A percentile compares a stretch with the other conserved stretches of the same genome.
phyloP scores from a whole-genome alignment of 768 basidiomycete genomes.

The Exidia glandulosa region DNA sequence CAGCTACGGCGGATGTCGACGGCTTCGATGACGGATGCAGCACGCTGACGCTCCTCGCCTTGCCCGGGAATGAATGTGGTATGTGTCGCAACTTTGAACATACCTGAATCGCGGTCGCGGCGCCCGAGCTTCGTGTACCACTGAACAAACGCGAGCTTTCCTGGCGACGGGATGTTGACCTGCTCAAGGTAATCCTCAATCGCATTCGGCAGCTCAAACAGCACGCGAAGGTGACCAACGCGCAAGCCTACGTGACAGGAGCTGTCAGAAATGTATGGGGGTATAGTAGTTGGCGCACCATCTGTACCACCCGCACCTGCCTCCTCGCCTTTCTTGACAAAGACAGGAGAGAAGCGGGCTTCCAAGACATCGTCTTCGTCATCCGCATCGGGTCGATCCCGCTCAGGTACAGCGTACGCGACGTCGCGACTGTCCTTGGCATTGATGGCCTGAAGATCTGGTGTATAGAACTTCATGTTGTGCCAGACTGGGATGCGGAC shows the following conservation, averaged over 20 bases:
- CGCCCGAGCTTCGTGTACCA: neutral
- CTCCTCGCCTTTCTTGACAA: neutral
- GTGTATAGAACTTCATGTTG: neutral
- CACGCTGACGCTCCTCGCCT: neutral
- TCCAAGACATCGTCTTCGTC: neutral
- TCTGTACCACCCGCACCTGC: neutral
- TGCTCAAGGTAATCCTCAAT: neutral
- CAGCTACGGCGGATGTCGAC: neutral
- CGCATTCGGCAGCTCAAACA: neutral
- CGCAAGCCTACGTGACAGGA: neutral
- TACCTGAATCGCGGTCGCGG: neutral
- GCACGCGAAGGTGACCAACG: neutral
- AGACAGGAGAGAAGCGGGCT: neutral
- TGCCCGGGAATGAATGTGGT: neutral
- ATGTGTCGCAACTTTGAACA: neutral
- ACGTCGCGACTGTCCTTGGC: neutral
- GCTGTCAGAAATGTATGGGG: neutral
- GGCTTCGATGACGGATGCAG: neutral
- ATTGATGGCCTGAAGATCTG: neutral
- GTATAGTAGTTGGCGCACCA: neutral
- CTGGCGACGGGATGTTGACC: neutral
- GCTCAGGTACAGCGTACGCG: neutral
- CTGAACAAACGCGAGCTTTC: neutral
- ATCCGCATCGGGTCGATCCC: neutral
- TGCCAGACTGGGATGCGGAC: neutral